phyloP scores from a whole-genome alignment of 2,329 filamentous ascomycete genomes.

The Paracorniculantispora psalliotae region DNA sequence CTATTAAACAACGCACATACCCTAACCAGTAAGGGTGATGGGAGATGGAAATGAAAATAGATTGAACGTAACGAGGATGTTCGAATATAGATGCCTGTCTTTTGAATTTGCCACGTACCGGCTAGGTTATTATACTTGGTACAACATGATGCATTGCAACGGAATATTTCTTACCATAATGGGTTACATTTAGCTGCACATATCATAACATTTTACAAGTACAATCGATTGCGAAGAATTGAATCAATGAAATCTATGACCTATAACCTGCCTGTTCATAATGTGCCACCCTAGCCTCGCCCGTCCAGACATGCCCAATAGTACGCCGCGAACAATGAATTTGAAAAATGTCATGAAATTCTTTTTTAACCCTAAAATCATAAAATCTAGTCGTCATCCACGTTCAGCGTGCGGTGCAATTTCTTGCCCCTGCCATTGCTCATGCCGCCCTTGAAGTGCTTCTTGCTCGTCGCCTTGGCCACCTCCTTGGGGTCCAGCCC shows the following conservation, averaged over 20 bases:
- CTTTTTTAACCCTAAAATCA: background rate
- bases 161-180: background rate
- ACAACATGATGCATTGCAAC: background rate
- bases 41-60: background rate
- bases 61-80: too few species aligned
- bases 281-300: background rate
- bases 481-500: conserved; percentile 79
- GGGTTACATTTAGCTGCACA: background rate
- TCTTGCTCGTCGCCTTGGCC: conserved; percentile 65
- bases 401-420: conserved; percentile 19
- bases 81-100: background rate
- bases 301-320: background rate
- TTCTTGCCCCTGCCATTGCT: conserved; percentile 54
- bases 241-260: background rate
- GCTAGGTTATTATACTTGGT: conserved; percentile 1
- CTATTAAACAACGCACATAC: conserved; percentile 10
- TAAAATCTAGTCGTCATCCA: conserved; percentile 13
- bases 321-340: background rate
- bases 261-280: background rate
- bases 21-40: too few species aligned
- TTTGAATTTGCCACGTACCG: background rate
- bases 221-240: background rate
- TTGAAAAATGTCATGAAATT: background rate
- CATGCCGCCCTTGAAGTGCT: conserved; percentile 83
- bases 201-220: background rate